Evolutionary conservation across 352 stramenopile genomes (phyloP).

Genomic region (Phytophthora meadii): DNA sequence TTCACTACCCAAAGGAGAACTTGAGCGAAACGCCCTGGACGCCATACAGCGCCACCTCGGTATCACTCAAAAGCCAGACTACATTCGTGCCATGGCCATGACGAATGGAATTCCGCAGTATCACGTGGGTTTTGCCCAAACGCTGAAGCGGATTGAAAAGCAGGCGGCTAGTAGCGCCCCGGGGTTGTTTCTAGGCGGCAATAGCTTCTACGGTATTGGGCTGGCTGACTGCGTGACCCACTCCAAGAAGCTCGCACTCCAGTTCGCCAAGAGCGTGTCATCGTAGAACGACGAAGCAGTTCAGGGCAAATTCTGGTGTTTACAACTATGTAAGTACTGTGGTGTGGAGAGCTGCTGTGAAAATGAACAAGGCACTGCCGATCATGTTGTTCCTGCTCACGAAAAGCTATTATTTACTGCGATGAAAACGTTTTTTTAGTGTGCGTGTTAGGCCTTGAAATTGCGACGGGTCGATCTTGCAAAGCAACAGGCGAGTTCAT

Average conservation of each 20-base stretch:
- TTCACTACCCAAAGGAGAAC: conserved; percentile 45
- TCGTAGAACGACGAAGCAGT: conserved; percentile 20
- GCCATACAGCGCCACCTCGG: conserved; percentile 76
- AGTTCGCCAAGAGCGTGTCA: conserved; percentile 61
- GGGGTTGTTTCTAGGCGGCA: conserved; percentile 70
- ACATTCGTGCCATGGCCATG: conserved; percentile 59
- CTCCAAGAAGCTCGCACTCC: conserved; percentile 81
- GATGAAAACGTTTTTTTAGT: conserved; percentile 29
- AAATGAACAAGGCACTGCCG: conserved; percentile 5
- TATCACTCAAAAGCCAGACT: conserved; percentile 65
- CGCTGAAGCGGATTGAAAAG: conserved; percentile 65
- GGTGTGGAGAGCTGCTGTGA: conserved; percentile 3
- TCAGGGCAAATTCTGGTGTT: conserved; percentile 16
- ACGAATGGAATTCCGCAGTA: conserved; percentile 87
- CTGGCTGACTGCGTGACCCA: conserved; percentile 84
- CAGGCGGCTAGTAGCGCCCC: conserved; percentile 46
- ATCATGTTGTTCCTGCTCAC: conserved; percentile 5
- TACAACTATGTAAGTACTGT: conserved; percentile 7
- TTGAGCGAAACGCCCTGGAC: conserved; percentile 72
- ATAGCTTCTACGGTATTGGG: conserved; percentile 90
- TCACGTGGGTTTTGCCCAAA: conserved; percentile 78
- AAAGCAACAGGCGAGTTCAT: conserved; percentile 8
- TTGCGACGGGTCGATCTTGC: conserved; percentile 16
- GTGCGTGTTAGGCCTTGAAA: neutral
- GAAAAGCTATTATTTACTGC: neutral